Conservation (phyloP, 257 asterid species). For the Verbena officinalis region DNA sequence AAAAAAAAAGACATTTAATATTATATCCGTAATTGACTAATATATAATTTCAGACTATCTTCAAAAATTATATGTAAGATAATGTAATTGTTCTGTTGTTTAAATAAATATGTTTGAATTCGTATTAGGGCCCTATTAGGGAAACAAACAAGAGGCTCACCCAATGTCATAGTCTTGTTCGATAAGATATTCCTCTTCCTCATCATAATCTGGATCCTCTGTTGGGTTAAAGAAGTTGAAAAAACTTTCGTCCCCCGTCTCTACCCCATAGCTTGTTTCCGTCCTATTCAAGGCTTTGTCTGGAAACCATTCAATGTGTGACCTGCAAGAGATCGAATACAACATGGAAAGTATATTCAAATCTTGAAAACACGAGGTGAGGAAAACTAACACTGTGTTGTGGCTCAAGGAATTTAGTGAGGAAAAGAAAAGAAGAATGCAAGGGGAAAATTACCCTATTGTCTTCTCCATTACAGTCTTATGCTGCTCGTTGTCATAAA, state of each 20-base stretch:
- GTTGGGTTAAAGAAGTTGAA: conserved; percentile 87
- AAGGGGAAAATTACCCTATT: conserved; percentile 60
- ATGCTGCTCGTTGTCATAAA: conserved; percentile 76
- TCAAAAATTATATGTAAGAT: too few species aligned
- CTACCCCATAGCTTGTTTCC: too few species aligned
- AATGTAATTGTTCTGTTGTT: too few species aligned
- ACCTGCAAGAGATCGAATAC: conserved; percentile 47
- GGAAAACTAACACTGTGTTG: neutral
- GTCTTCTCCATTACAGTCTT: conserved; percentile 72
- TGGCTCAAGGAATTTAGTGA: too few species aligned
- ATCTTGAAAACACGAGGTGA: neutral
- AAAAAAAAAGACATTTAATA: too few species aligned
- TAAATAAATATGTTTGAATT: too few species aligned
- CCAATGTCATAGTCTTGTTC: conserved; percentile 89
- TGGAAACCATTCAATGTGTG: conserved; percentile 74
- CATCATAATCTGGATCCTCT: conserved; percentile 71
- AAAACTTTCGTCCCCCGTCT: conserved; percentile 71
- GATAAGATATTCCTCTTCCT: conserved; percentile 67
- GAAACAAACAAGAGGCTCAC: conserved; percentile 41
- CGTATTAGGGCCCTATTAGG: too few species aligned
- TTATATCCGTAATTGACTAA: too few species aligned
- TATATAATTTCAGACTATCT: too few species aligned
- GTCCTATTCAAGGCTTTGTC: too few species aligned
- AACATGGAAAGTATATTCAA: neutral
- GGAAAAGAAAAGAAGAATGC: neutral